These are phyloP conservation scores for Fomitopsis betulina DNA, from an alignment of 1,284 basidiomycete species.

Conservation along the genomic window DNA sequence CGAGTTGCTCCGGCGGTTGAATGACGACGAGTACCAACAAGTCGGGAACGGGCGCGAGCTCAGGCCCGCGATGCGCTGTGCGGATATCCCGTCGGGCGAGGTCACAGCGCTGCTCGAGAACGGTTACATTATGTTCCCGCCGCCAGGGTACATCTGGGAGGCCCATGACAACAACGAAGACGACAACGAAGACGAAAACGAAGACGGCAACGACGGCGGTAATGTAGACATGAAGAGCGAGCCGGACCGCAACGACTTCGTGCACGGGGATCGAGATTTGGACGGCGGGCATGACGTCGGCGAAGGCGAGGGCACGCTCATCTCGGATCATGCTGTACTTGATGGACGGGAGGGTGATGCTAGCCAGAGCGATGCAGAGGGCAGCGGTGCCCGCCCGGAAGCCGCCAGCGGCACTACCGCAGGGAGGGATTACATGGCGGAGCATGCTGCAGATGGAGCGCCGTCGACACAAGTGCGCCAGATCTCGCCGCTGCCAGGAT, in stretches of 20 bases:
- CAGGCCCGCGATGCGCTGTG: slow-evolving; percentile 15
- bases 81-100: slow-evolving; percentile 23
- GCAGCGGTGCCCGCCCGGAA: not conserved
- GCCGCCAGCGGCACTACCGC: not conserved
- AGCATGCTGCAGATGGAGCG: not conserved
- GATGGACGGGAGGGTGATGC: not conserved
- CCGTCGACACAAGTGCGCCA: not conserved
- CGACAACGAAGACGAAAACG: not conserved
- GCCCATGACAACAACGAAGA: not conserved
- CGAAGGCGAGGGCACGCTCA: not conserved
- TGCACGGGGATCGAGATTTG: not conserved
- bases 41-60: slow-evolving; percentile 13
- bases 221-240: slow-evolving; percentile 2
- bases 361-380: not conserved
- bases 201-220: too few species aligned
- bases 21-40: slow-evolving; percentile 23
- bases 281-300: not conserved
- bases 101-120: slow-evolving; percentile 20
- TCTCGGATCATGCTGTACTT: not conserved
- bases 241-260: slow-evolving; percentile 1
- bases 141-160: slow-evolving; percentile 3
- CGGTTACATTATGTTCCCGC: slow-evolving; percentile 16
- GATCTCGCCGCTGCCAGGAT: not conserved
- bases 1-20: slow-evolving; percentile 9
- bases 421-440: not conserved